Conservation (phyloP, 257 asterid species). For the Solanum acaule region DNA sequence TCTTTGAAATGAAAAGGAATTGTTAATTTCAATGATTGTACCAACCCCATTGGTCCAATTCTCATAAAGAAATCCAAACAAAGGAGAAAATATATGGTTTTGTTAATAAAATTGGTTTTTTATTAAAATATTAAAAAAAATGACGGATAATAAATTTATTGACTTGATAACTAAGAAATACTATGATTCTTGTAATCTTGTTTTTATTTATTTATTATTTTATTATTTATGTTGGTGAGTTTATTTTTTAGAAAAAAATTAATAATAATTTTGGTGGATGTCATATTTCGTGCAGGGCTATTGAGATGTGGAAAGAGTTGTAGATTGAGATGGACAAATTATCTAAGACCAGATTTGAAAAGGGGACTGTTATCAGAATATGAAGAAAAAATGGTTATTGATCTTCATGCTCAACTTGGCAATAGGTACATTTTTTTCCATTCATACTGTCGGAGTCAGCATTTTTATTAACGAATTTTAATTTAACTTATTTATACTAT, state of each 20-base stretch:
- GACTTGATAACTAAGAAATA: background rate
- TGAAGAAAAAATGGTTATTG: conserved; percentile 93
- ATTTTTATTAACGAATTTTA: no score
- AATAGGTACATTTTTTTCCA: no score
- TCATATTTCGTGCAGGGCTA: conserved; percentile 73
- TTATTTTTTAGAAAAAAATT: background rate
- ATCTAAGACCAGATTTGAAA: conserved; percentile 86
- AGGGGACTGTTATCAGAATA: conserved; percentile 81
- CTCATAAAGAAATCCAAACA: background rate
- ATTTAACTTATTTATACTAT: no score
- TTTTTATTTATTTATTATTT: background rate
- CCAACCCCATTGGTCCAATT: background rate
- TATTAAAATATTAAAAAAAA: background rate
- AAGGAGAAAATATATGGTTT: background rate
- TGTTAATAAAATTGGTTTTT: background rate
- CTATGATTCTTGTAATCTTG: background rate
- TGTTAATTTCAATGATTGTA: background rate
- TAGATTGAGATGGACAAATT: conserved; percentile 90
- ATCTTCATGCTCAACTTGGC: conserved; percentile 95
- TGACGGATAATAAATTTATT: background rate
- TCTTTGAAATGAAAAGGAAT: background rate
- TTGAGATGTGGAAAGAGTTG: conserved; percentile 96
- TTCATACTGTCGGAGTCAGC: no score
- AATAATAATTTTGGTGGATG: background rate
- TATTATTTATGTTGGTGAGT: background rate